phyloP scores from a whole-genome alignment of 139 green algal species.

The Chlorella sp. region DNA sequence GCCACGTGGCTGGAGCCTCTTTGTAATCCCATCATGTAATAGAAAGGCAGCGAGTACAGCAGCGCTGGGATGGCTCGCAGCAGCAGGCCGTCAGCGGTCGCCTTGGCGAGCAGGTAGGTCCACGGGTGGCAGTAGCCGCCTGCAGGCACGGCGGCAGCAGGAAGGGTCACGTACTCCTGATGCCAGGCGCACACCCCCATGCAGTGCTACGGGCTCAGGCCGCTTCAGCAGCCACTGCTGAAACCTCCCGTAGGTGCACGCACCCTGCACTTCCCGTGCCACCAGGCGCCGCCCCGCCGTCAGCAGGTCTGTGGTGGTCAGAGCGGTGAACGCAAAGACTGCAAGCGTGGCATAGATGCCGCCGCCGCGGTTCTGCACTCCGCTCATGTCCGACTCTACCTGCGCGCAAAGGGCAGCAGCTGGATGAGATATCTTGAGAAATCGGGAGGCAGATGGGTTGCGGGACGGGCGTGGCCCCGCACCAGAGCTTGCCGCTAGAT shows the following conservation, averaged over 20 bases:
- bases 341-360: conserved; percentile 79
- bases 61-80: conserved; percentile 71
- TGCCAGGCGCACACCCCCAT: too few relatives aligned
- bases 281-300: conserved; percentile 66
- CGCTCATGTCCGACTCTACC: conserved; percentile 47
- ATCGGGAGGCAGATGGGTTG: neutral
- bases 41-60: conserved; percentile 66
- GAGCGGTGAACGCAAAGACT: conserved; percentile 75
- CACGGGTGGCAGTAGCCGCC: conserved; percentile 60
- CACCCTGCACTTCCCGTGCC: conserved; percentile 34
- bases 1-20: conserved; percentile 12
- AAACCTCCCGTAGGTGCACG: too few relatives aligned
- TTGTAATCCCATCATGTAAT: conserved; percentile 63
- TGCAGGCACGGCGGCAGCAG: neutral
- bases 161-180: too few relatives aligned
- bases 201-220: too few relatives aligned
- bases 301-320: conserved; percentile 74
- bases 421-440: too few relatives aligned
- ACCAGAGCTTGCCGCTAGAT: neutral
- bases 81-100: conserved; percentile 72
- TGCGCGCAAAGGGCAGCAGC: neutral
- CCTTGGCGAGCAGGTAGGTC: conserved; percentile 66
- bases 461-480: neutral
- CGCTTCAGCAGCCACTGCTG: too few relatives aligned
- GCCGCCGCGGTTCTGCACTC: conserved; percentile 71